phyloP scores from a whole-genome alignment of 108 stramenopile species.

The Stephanodiscus minutulus region DNA sequence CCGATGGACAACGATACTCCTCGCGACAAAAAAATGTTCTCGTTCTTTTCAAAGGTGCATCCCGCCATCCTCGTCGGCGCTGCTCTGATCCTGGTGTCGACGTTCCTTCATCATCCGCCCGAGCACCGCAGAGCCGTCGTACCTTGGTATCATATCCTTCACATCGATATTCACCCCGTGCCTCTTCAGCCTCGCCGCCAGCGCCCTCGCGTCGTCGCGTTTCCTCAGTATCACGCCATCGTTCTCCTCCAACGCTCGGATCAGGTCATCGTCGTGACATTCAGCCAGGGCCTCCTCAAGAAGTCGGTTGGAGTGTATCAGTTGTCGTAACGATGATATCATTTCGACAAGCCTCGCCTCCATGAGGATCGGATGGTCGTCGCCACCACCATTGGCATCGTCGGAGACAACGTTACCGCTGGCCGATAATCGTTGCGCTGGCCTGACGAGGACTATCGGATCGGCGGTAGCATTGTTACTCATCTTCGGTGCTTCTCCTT shows the following conservation, averaged over 20 bases:
- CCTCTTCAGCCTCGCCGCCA: slow-evolving; percentile 9
- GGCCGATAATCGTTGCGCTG: slow-evolving; percentile 14
- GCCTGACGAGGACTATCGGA: not conserved
- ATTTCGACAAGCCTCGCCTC: slow-evolving; percentile 33
- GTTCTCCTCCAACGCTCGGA: slow-evolving; percentile 35
- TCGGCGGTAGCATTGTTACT: not conserved
- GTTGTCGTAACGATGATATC: slow-evolving; percentile 14
- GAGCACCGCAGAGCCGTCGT: not conserved
- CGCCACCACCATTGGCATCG: not conserved
- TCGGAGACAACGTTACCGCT: slow-evolving; percentile 16
- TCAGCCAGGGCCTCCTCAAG: slow-evolving; percentile 14
- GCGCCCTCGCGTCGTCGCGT: not conserved
- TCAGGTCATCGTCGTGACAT: slow-evolving; percentile 21
- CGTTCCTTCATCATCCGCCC: not conserved
- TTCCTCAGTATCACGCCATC: slow-evolving; percentile 23
- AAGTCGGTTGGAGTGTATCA: slow-evolving; percentile 25
- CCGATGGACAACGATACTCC: too few species aligned
- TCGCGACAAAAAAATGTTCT: not conserved
- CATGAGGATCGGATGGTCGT: slow-evolving; percentile 28
- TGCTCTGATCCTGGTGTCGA: not conserved
- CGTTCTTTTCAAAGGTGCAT: not conserved
- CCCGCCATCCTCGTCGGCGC: not conserved
- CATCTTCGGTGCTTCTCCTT: too few species aligned
- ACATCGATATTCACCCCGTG: slow-evolving; percentile 18
- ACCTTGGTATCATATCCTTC: slow-evolving; percentile 2